Base-by-base conservation (phyloP, 202 grass and related monocot genomes). In the Miscanthus sacchariflorus region DNA sequence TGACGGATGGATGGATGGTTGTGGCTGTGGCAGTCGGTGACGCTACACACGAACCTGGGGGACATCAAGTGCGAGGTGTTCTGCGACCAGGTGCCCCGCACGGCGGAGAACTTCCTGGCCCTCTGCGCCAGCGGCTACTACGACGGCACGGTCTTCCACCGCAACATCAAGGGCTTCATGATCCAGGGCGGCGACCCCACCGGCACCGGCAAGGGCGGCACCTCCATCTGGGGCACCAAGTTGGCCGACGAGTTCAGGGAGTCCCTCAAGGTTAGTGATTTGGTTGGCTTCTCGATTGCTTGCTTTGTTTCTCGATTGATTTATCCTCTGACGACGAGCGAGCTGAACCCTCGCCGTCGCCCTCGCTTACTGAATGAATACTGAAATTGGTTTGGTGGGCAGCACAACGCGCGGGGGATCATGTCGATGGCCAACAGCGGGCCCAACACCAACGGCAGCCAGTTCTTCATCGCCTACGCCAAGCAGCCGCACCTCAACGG, bases 111-210 rank as follows among this genome's bases (percentile, higher is more conserved):
- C 87, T 99, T 99, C 68, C 66, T 99, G 59, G 94, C 96, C 0
- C 88, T 99, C 48, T 99, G 92, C 88, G 96, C 92, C 6, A 99
- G 92, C 81, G 91, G 91, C 70, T 96, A 99, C 89, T 99, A 99
- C 91, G 94, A 95, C 88, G 97, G 94, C 67, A 96, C 93, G 0
- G 79, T 99, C 44, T 99, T 96, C 86, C 97, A 99, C 81, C 88
- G 94, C 82, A 99, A 96, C 85, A 99, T 99, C 74, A 99, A 99
- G 87, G 97, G 97, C 49, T 96, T 99, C 94, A 99, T 99, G 94
- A 95, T 99, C 81, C 97, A 96, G 87, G 92, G 97, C 74, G 94
- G 96, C 83, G 94, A 99, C 85, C 96, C 94, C 52, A 99, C 89
- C 15, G 94, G 92, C 36, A 93, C 96, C 0, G 94, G 96, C 58